phyloP scores from a whole-genome alignment of 2,329 filamentous ascomycete species.

The Beauveria sp. region DNA sequence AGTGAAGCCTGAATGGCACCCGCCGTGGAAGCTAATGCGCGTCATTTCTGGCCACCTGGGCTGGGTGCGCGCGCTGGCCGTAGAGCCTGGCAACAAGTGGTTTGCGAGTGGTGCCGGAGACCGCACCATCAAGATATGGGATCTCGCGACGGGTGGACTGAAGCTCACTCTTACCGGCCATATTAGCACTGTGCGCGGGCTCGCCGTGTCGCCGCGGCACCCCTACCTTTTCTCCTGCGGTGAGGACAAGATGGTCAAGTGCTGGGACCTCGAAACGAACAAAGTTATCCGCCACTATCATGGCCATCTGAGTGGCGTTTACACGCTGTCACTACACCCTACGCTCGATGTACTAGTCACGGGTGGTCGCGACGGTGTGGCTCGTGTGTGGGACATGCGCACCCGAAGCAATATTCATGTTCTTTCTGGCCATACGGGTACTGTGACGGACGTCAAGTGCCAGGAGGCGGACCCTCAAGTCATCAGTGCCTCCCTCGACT shows the following conservation, averaged over 20 bases:
- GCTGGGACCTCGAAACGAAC: conserved; percentile 99
- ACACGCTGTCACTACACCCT: conserved; percentile 86
- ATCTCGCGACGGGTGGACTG: conserved; percentile 79
- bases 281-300: conserved; percentile 98
- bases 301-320: conserved; percentile 91
- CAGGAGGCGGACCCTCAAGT: conserved; percentile 96
- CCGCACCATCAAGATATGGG: conserved; percentile 98
- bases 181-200: conserved; percentile 84
- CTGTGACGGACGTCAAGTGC: conserved; percentile 80
- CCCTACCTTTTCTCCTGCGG: conserved; percentile 97
- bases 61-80: conserved; percentile 83
- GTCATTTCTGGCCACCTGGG: conserved; percentile 95
- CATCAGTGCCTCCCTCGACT: conserved; percentile 86
- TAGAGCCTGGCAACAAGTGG: conserved; percentile 96
- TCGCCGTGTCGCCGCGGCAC: conserved; percentile 87
- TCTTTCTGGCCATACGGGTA: conserved; percentile 80
- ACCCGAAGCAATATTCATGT: conserved; percentile 95
- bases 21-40: conserved; percentile 96
- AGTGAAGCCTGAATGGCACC: conserved; percentile 86
- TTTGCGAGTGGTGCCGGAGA: conserved; percentile 95
- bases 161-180: conserved; percentile 85
- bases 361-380: conserved; percentile 88
- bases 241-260: conserved; percentile 99
- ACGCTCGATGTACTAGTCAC: conserved; percentile 92
- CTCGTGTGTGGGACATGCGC: conserved; percentile 96